Evolutionary conservation across 106 monocot species (phyloP).

Genomic region (Dendrobium catenatum): DNA sequence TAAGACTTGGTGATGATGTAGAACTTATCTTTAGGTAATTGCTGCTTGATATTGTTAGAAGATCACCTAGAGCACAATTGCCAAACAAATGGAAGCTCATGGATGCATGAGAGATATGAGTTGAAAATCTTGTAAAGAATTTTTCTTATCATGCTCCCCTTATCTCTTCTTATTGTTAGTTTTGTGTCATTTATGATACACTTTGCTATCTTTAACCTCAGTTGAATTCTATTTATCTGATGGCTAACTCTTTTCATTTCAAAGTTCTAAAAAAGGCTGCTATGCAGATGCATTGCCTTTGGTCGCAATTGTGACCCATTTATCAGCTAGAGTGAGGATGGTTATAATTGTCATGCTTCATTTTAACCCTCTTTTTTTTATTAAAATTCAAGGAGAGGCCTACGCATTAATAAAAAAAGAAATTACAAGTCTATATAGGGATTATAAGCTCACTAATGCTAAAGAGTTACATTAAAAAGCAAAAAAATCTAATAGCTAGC

Average conservation of each 20-base stretch:
- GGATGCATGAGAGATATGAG: slow-evolving; percentile 62
- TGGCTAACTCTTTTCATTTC: slow-evolving; percentile 5
- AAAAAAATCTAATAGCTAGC: too few relatives aligned
- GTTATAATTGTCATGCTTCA: too few relatives aligned
- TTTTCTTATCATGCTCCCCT: slow-evolving; percentile 28
- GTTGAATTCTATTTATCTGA: neutral
- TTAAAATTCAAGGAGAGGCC: too few relatives aligned
- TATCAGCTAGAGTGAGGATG: too few relatives aligned
- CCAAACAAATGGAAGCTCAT: slow-evolving; percentile 57
- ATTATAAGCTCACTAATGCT: too few relatives aligned
- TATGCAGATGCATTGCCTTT: too few relatives aligned
- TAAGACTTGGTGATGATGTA: slow-evolving; percentile 84
- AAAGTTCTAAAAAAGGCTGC: neutral
- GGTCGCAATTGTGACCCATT: too few relatives aligned
- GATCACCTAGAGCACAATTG: slow-evolving; percentile 61
- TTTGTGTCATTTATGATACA: neutral
- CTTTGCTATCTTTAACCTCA: neutral
- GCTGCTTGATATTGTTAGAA: slow-evolving; percentile 74
- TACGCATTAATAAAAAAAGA: too few relatives aligned
- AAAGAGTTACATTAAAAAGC: too few relatives aligned
- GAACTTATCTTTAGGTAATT: slow-evolving; percentile 69
- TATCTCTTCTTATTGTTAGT: neutral
- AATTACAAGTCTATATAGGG: too few relatives aligned
- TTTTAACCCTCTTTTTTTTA: too few relatives aligned
- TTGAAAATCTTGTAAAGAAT: slow-evolving; percentile 53